Evolutionary conservation across 2,329 filamentous ascomycete genomes (phyloP), one percentile per base, ranked within the genome.

Genomic region (Dactylellina drechsleri): DNA sequence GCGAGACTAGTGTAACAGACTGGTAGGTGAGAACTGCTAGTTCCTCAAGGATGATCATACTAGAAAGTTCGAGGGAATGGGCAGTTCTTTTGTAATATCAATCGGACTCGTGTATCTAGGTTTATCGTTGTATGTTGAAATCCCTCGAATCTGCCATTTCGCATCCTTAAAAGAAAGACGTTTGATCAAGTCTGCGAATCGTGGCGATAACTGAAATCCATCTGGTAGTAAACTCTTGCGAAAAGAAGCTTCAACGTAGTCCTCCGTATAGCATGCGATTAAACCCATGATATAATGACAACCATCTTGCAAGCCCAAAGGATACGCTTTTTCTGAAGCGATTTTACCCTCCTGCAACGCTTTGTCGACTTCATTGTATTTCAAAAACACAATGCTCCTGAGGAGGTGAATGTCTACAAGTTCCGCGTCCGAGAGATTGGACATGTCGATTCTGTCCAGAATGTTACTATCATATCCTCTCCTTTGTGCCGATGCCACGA

Each of bases 261-360:
- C 66, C n/a, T 64, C 66, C 2, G 66, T 64, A 41, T 71, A 71
- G 23, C 66, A 71, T 15, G 66, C 66, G 10, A 71, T 62, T 20
- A 71, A 54, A 6, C 47, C 66, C 59, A 71, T 58, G n/a, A 71
- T 65, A 20, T 61, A 71, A 47, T 71, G 66, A 20, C 66, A 71
- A 18, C 8, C 59, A 12, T 65, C 66, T 15, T 71, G 59, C 15
- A 58, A 28, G 1, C 53, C 59, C 20, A 71, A 18, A 12, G n/a
- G 28, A 40, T 64, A 65, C 10, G 66, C 58, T 26, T 54, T 64
- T 26, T 71, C 66, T 1, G 59, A 71, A 12, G 66, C 66, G 15
- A 43, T 62, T 23, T 49, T 71, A 6, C 66, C 66, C 45, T 71
- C 66, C 13, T 71, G 41, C 12, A 59, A 43, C 6, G 66, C 66